Conservation (phyloP, 176 grass and related monocot species). For the Avena atlantica region DNA sequence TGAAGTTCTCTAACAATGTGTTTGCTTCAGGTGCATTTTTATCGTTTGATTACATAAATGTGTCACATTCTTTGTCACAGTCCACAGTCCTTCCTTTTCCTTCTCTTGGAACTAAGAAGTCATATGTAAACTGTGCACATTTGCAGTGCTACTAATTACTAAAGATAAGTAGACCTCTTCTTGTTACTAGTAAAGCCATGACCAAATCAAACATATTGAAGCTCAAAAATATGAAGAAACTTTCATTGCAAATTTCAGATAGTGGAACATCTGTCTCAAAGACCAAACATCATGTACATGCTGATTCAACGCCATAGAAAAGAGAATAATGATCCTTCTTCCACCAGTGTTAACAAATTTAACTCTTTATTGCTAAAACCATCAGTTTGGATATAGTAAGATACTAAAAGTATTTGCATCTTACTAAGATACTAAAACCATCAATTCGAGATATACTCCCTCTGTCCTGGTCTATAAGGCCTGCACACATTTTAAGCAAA, state of each 20-base stretch:
- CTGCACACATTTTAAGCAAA: background rate
- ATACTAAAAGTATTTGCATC: background rate
- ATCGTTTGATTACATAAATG: slow-evolving; percentile 12
- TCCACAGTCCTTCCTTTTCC: background rate
- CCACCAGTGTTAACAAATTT: background rate
- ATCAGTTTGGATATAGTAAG: background rate
- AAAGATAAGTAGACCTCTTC: slow-evolving; percentile 13
- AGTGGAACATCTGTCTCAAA: background rate
- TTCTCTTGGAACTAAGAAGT: slow-evolving; percentile 15
- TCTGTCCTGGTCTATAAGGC: background rate
- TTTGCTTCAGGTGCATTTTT: slow-evolving; percentile 21
- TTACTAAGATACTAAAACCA: background rate
- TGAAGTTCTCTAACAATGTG: background rate
- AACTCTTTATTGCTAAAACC: slow-evolving; percentile 13
- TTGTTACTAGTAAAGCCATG: slow-evolving; percentile 24
- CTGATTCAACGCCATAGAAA: background rate
- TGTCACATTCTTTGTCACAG: background rate
- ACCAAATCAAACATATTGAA: background rate
- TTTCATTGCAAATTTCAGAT: background rate
- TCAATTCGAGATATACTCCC: background rate
- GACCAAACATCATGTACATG: background rate
- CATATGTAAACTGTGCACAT: background rate
- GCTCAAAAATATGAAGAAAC: background rate
- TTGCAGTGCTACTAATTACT: slow-evolving; percentile 23
- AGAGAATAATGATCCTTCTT: background rate